phyloP scores from a whole-genome alignment of 495 filamentous ascomycete genomes.

The Penicilliopsis zonata region DNA sequence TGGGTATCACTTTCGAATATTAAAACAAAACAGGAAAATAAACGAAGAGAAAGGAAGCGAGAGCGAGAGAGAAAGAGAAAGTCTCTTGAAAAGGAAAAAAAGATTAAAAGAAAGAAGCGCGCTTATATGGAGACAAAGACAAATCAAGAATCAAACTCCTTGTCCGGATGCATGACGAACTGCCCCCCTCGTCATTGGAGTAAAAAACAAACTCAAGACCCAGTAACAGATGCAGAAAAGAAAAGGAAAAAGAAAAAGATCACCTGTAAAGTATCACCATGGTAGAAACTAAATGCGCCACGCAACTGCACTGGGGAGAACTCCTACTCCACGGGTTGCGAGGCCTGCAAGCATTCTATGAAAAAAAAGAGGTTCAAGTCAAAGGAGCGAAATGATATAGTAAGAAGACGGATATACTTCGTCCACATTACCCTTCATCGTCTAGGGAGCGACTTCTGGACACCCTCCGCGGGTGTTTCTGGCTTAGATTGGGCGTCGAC shows the following conservation, averaged over 20 bases:
- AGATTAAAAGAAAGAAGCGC: neutral
- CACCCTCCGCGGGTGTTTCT: constrained; percentile 12
- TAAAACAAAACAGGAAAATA: neutral
- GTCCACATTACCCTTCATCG: constrained; percentile 14
- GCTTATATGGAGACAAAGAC: no score
- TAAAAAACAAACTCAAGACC: constrained; percentile 2
- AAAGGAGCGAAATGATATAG: neutral
- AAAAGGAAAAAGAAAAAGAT: constrained; percentile 5
- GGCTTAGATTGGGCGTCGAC: constrained; percentile 25
- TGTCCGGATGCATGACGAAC: no score
- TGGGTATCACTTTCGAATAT: constrained; percentile 25
- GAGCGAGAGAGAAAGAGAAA: no score
- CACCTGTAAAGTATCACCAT: constrained; percentile 7
- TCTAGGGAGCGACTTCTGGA: constrained; percentile 22
- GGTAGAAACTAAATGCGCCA: constrained; percentile 2
- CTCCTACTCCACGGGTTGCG: constrained; percentile 4
- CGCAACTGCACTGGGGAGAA: constrained; percentile 1
- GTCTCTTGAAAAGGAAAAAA: neutral
- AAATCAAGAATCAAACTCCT: no score
- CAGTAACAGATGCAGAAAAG: constrained; percentile 1
- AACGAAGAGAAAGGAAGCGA: constrained; percentile 2
- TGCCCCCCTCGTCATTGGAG: no score
- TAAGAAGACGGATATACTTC: no score
- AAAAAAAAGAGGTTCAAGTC: constrained; percentile 2
- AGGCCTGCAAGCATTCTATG: constrained; percentile 4